A percentile compares a stretch with the other conserved stretches of the same genome.
Evolutionary conservation across 176 grass and related monocot species (phyloP).

Genomic region (Echinochloa phyllopogon): DNA sequence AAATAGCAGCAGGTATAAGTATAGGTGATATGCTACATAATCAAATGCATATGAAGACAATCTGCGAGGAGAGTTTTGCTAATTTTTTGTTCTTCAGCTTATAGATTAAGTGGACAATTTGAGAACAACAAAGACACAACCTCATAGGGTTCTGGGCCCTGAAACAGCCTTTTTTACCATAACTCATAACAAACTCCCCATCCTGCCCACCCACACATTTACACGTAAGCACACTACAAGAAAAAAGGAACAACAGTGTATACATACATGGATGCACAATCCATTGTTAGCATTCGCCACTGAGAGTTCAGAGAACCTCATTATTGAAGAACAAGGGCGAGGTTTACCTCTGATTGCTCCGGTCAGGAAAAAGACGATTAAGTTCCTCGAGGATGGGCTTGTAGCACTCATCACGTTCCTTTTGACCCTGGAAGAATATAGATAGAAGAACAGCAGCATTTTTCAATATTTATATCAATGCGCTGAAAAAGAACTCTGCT

Average conservation of each 20-base stretch:
- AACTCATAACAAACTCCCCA: slow-evolving; percentile 31
- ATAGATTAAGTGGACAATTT: slow-evolving; percentile 23
- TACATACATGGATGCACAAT: slow-evolving; percentile 2
- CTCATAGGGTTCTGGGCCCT: slow-evolving; percentile 31
- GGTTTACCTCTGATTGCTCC: slow-evolving; percentile 63
- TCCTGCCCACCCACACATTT: neutral
- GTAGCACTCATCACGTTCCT: slow-evolving; percentile 92
- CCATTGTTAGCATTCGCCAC: neutral
- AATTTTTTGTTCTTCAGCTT: slow-evolving; percentile 1
- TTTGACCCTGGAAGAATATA: slow-evolving; percentile 73
- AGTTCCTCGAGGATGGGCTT: slow-evolving; percentile 94
- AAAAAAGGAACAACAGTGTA: neutral
- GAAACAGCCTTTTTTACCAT: neutral
- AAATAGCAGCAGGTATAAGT: neutral
- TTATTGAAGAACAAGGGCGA: slow-evolving; percentile 27
- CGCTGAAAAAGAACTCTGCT: slow-evolving; percentile 16
- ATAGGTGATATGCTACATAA: slow-evolving; percentile 34
- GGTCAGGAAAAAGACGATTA: slow-evolving; percentile 80
- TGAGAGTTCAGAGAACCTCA: neutral
- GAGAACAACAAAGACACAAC: neutral
- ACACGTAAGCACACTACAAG: slow-evolving; percentile 14
- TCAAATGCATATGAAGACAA: slow-evolving; percentile 26
- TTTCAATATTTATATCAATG: slow-evolving; percentile 26
- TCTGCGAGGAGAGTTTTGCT: slow-evolving; percentile 12
- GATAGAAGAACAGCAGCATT: slow-evolving; percentile 10